These are phyloP conservation scores for Litsea cubeba DNA, from an alignment of 164 flowering plant species.

Conservation along the genomic window DNA sequence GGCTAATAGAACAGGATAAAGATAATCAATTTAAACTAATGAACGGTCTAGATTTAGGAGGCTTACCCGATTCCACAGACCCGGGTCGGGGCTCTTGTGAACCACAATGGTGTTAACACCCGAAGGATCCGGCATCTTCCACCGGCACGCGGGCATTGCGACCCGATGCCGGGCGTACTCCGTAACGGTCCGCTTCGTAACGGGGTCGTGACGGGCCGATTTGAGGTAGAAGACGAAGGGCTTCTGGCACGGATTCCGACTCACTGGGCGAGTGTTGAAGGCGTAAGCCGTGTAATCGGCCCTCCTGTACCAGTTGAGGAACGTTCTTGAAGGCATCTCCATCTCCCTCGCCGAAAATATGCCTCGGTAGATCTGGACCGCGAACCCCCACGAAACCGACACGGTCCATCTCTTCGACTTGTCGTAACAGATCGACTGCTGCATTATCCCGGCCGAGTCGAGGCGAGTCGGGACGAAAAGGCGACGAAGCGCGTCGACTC, in stretches of 20 bases:
- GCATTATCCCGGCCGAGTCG: slow-evolving; percentile 71
- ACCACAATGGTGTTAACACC: slow-evolving; percentile 35
- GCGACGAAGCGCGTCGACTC: slow-evolving; percentile 36
- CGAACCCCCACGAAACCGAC: slow-evolving; percentile 86
- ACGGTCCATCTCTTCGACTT: slow-evolving; percentile 50
- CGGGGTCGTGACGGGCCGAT: slow-evolving; percentile 22
- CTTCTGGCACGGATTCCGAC: slow-evolving; percentile 66
- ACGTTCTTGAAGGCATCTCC: slow-evolving; percentile 82
- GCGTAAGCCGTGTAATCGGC: slow-evolving; percentile 85
- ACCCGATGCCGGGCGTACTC: slow-evolving; percentile 44
- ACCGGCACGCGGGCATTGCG: slow-evolving; percentile 51
- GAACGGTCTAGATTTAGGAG: background rate
- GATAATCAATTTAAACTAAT: too few species aligned
- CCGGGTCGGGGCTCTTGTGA: slow-evolving; percentile 56
- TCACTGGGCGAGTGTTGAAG: slow-evolving; percentile 79
- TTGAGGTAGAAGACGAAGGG: slow-evolving; percentile 67
- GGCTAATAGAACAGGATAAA: background rate
- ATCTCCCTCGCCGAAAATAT: slow-evolving; percentile 68
- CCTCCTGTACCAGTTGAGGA: slow-evolving; percentile 71
- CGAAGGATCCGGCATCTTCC: slow-evolving; percentile 71
- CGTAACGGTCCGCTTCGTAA: slow-evolving; percentile 36
- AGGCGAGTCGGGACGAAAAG: slow-evolving; percentile 37
- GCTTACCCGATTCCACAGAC: slow-evolving; percentile 67
- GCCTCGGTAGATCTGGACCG: slow-evolving; percentile 65
- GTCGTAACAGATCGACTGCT: slow-evolving; percentile 76